Percentiles rank a stretch among this genome's conserved stretches.
Evolutionary conservation across 2,329 filamentous ascomycete species (phyloP).

Genomic region (Calonectria honghensis): DNA sequence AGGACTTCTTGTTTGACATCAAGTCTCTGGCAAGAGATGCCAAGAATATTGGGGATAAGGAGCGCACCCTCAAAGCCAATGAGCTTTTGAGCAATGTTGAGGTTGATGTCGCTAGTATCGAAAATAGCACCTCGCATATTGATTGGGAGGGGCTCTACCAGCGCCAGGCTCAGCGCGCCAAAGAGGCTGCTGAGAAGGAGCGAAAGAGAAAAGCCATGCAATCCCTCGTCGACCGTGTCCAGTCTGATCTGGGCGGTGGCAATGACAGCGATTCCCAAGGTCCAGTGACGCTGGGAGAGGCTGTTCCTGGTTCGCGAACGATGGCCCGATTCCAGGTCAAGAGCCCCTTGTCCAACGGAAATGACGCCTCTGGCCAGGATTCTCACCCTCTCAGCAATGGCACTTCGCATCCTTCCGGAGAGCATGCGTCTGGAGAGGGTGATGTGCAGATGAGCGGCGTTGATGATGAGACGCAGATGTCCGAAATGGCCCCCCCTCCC

Average conservation of each 20-base stretch:
- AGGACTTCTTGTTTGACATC: constrained; percentile 93
- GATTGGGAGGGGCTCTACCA: constrained; percentile 90
- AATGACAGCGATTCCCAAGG: constrained; percentile 74
- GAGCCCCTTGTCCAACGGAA: constrained; percentile 77
- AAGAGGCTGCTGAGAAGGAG: constrained; percentile 75
- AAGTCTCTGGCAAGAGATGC: constrained; percentile 90
- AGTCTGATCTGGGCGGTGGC: constrained; percentile 69
- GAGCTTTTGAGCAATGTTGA: constrained; percentile 95
- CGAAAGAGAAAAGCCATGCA: constrained; percentile 79
- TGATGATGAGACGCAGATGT: constrained; percentile 69
- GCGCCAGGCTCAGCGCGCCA: constrained; percentile 80
- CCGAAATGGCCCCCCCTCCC: constrained; percentile 71
- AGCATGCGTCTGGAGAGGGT: constrained; percentile 66
- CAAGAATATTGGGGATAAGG: constrained; percentile 86
- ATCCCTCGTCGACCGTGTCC: constrained; percentile 69
- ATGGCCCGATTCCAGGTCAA: constrained; percentile 73
- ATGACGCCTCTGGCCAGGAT: constrained; percentile 61
- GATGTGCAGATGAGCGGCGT: constrained; percentile 79
- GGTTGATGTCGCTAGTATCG: constrained; percentile 89
- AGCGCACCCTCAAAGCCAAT: constrained; percentile 89
- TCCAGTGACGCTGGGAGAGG: constrained; percentile 78
- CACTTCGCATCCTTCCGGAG: constrained; percentile 69
- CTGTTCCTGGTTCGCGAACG: constrained; percentile 73
- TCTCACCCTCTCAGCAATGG: constrained; percentile 73
- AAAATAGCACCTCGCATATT: constrained; percentile 78